Evolutionary conservation across 768 basidiomycete genomes (phyloP).

Genomic region (Phaeotremella fagi): DNA sequence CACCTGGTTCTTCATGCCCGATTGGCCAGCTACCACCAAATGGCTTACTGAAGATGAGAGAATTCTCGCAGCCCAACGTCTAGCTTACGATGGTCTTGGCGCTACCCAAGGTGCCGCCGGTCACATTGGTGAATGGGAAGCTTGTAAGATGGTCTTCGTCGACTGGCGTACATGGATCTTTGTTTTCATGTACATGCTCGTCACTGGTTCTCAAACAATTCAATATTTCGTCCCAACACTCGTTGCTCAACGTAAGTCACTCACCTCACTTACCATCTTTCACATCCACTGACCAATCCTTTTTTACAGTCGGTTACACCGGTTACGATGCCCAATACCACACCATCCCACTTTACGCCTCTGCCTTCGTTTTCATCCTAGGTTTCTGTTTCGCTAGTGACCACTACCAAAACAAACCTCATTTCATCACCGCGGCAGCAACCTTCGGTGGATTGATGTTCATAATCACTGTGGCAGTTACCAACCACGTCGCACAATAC

Average conservation of each 20-base stretch:
- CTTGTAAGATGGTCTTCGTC: constrained; percentile 27
- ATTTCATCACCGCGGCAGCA: constrained; percentile 33
- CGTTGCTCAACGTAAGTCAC: constrained; percentile 5
- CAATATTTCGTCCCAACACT: constrained; percentile 46
- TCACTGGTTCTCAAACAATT: constrained; percentile 46
- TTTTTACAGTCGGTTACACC: constrained; percentile 31
- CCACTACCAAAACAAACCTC: constrained; percentile 38
- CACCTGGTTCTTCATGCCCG: constrained; percentile 22
- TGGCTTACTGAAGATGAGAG: constrained; percentile 48
- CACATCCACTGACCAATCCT: background rate
- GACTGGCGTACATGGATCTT: constrained; percentile 26
- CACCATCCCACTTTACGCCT: constrained; percentile 45
- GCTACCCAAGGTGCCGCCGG: constrained; percentile 34
- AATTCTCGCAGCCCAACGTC: constrained; percentile 45
- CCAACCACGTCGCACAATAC: constrained; percentile 38
- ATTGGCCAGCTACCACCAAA: constrained; percentile 47
- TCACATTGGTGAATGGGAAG: constrained; percentile 32
- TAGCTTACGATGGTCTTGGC: constrained; percentile 43
- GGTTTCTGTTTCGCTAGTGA: constrained; percentile 45
- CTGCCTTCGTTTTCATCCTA: constrained; percentile 37
- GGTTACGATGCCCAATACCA: constrained; percentile 45
- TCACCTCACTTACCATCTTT: background rate
- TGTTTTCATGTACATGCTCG: constrained; percentile 41
- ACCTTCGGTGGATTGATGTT: constrained; percentile 37
- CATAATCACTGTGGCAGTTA: constrained; percentile 28